Evolutionary conservation across 495 filamentous ascomycete species (phyloP), one percentile per base, ranked within the genome.

Genomic region (Tirmania nivea): DNA sequence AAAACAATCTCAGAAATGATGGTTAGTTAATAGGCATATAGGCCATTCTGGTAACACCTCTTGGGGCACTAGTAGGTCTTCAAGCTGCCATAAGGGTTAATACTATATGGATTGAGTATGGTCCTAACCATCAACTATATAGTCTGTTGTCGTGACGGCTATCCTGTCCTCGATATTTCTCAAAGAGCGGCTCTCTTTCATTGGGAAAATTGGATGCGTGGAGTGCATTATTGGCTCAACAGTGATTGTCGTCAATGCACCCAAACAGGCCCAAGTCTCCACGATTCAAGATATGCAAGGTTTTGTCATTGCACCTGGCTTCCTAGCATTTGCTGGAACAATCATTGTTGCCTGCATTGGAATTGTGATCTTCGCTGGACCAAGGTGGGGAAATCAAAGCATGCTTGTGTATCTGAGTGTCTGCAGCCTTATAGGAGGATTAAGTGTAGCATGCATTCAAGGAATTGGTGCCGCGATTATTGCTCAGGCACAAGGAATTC

Each of bases 401-500:
- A 95, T 97, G 90, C 75, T 97, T 67, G 86, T 95, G 11, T 97
- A 97, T 68, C 77, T 97, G 60, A 85, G 78, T 59, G 86, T 97
- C 63, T 97, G 90, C 75, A 93, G 85, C 69, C 74, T 89, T 67
- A 80, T 95, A 56, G 90, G 90, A 59, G 90, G 90, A 5, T 71
- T 96, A 63, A 94, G 86, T 67, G 92, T 96, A 6, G 90, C 96
- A 49, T 81, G 84, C 21, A 97, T 86, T 1, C 92, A 96, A 69
- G 90, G 90, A 11, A 69, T 97, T 52, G 90, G 90, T 48, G 80
- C 90, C 50, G 90, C 90, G 19, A 85, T 97, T 56, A 74, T 94
- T 25, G 79, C 89, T 14, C 86, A 94, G 69, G 80, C 81, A 36
- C 73, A 76, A 34, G 90, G 88, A 17, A 69, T 60, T 4, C 66